Evolutionary conservation across 1,284 basidiomycete genomes (phyloP).

Genomic region (Puccinia novopanici): DNA sequence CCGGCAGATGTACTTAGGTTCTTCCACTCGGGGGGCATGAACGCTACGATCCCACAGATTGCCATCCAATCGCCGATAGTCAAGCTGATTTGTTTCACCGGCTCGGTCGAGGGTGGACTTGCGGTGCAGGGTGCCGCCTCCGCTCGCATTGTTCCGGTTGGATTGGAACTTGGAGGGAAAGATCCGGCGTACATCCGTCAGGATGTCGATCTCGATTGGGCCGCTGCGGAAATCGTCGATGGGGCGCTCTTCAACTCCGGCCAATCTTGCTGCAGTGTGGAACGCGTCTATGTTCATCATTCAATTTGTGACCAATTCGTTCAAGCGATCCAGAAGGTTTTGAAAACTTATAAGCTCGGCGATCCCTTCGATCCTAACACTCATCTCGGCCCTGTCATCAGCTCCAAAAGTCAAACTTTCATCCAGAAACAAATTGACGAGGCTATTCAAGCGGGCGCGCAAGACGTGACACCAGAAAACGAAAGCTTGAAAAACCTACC

Average conservation of each 20-base stretch:
- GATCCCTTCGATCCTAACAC: slow-evolving; percentile 75
- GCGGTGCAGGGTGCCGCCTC: slow-evolving; percentile 74
- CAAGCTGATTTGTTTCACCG: slow-evolving; percentile 85
- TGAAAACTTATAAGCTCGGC: slow-evolving; percentile 70
- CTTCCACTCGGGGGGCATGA: slow-evolving; percentile 68
- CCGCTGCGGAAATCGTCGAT: slow-evolving; percentile 82
- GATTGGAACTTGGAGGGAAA: slow-evolving; percentile 83
- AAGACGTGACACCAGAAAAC: slow-evolving; percentile 71
- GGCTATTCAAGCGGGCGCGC: slow-evolving; percentile 77
- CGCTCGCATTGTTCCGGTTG: slow-evolving; percentile 61
- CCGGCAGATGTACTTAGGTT: slow-evolving; percentile 76
- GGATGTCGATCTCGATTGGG: slow-evolving; percentile 81
- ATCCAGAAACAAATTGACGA: slow-evolving; percentile 83
- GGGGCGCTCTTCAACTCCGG: slow-evolving; percentile 96
- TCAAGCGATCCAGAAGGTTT: slow-evolving; percentile 39
- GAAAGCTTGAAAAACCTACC: slow-evolving; percentile 69
- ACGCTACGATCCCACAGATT: slow-evolving; percentile 62
- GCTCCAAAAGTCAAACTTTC: slow-evolving; percentile 74
- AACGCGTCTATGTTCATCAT: slow-evolving; percentile 93
- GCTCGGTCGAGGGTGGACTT: slow-evolving; percentile 69
- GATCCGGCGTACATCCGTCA: slow-evolving; percentile 89
- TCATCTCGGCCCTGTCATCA: slow-evolving; percentile 87
- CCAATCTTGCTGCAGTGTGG: slow-evolving; percentile 82
- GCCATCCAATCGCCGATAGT: slow-evolving; percentile 71
- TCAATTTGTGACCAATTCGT: slow-evolving; percentile 79